A percentile compares a stretch with the other conserved stretches of the same genome.
Evolutionary conservation across 2,329 filamentous ascomycete genomes (phyloP).

Genomic region (Ceratocystis cubensis): DNA sequence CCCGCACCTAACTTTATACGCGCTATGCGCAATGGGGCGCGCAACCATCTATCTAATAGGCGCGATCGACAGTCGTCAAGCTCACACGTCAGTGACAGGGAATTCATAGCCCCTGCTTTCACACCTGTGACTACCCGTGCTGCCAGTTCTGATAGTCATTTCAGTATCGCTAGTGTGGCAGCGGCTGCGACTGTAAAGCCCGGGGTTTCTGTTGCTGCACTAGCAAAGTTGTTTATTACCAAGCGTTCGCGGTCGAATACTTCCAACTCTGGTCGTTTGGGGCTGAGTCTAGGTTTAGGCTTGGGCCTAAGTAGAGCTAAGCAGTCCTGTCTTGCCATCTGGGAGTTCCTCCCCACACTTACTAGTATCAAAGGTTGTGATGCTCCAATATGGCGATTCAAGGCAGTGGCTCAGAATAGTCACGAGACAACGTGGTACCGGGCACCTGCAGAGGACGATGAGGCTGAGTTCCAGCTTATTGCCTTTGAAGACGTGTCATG

Average conservation of each 20-base stretch:
- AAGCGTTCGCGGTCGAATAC: no score
- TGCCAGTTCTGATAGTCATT: not conserved
- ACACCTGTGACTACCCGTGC: not conserved
- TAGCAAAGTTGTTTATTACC: not conserved
- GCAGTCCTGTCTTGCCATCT: not conserved
- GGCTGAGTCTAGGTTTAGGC: not conserved
- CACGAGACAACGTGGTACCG: not conserved
- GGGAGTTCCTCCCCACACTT: not conserved
- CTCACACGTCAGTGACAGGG: not conserved
- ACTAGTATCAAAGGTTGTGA: not conserved
- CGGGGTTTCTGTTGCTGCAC: not conserved
- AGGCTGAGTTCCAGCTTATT: not conserved
- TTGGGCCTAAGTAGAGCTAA: not conserved
- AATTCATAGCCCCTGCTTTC: not conserved
- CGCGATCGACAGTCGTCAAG: not conserved
- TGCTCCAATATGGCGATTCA: not conserved
- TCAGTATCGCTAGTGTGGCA: not conserved
- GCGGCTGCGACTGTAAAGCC: not conserved
- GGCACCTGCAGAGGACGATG: not conserved
- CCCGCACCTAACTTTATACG: not conserved
- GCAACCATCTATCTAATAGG: not conserved
- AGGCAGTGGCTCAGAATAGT: not conserved
- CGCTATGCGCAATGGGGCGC: not conserved
- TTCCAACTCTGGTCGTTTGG: no score
- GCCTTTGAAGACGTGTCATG: slow-evolving; percentile 7